These are phyloP conservation scores for Wickerhamomyces bisporus DNA, from an alignment of 805 yeast species.

Conservation along the genomic window DNA sequence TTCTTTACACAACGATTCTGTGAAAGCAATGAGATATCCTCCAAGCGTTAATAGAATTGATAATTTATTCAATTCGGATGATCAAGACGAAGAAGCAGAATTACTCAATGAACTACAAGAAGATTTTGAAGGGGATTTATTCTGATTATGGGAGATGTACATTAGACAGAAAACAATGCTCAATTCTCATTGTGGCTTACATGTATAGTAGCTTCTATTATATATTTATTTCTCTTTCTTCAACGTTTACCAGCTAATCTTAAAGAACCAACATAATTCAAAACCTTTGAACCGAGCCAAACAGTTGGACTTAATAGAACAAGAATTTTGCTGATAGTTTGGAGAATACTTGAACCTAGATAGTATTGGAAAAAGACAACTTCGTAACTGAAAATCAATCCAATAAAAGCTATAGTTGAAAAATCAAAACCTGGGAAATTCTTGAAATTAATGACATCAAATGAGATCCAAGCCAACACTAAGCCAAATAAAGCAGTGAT, in stretches of 20 bases:
- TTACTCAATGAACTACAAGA: slow-evolving; percentile 22
- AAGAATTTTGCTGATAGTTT: slow-evolving; percentile 15
- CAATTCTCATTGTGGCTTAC: no score
- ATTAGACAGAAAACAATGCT: neutral
- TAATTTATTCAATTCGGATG: slow-evolving; percentile 5
- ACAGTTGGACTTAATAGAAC: slow-evolving; percentile 21
- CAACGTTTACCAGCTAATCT: slow-evolving; percentile 26
- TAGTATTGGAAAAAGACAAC: slow-evolving; percentile 23
- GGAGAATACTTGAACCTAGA: slow-evolving; percentile 20
- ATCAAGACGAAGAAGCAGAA: slow-evolving; percentile 23
- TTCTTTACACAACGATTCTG: slow-evolving; percentile 84
- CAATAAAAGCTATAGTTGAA: slow-evolving; percentile 15
- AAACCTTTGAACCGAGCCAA: slow-evolving; percentile 25
- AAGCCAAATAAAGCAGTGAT: slow-evolving; percentile 11
- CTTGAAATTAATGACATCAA: slow-evolving; percentile 19
- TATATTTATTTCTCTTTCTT: neutral
- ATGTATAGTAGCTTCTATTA: neutral
- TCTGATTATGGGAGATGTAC: slow-evolving; percentile 5
- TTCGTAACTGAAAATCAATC: slow-evolving; percentile 18
- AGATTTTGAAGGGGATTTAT: slow-evolving; percentile 23
- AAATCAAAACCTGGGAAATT: slow-evolving; percentile 15
- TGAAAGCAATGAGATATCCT: slow-evolving; percentile 93
- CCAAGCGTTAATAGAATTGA: slow-evolving; percentile 24
- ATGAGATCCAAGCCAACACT: slow-evolving; percentile 14
- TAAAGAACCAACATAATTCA: slow-evolving; percentile 21